Conservation (phyloP, 1,284 basidiomycete species). For the Phellopilus nigrolimitatus region DNA sequence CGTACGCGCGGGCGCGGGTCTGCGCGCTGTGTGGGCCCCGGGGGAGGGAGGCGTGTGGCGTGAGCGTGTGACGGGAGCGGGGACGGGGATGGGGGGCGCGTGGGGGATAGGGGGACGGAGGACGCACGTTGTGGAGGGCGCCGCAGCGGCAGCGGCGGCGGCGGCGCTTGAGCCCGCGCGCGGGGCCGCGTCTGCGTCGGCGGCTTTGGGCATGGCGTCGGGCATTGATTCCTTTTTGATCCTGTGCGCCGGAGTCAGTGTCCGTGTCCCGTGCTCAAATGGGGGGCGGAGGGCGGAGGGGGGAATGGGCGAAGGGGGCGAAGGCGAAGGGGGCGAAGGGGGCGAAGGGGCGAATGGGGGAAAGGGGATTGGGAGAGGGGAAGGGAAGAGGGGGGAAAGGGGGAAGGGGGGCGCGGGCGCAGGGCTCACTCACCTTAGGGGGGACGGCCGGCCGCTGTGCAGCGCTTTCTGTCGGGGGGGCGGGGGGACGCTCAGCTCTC, state of each 20-base stretch:
- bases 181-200: not conserved
- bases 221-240: not conserved
- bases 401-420: constrained; percentile 1
- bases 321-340: constrained; percentile 1
- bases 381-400: constrained; percentile 1
- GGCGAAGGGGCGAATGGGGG: not conserved
- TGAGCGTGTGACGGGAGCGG: not conserved
- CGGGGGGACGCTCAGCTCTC: not conserved
- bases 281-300: too few relatives aligned
- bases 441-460: constrained; percentile 6
- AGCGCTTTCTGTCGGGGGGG: not conserved
- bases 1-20: constrained; percentile 4
- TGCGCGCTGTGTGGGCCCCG: constrained; percentile 1
- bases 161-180: not conserved
- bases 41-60: not conserved
- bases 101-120: not conserved
- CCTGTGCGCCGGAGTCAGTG: not conserved
- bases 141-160: too few relatives aligned
- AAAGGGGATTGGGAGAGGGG: constrained; percentile 2
- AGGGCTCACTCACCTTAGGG: not conserved
- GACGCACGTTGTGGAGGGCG: constrained; percentile 8
- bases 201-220: not conserved
- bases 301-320: not conserved
- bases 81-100: not conserved
- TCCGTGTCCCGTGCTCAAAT: too few relatives aligned